Conservation (phyloP, 129 eudicot genomes). For the Artemisia argyi region DNA sequence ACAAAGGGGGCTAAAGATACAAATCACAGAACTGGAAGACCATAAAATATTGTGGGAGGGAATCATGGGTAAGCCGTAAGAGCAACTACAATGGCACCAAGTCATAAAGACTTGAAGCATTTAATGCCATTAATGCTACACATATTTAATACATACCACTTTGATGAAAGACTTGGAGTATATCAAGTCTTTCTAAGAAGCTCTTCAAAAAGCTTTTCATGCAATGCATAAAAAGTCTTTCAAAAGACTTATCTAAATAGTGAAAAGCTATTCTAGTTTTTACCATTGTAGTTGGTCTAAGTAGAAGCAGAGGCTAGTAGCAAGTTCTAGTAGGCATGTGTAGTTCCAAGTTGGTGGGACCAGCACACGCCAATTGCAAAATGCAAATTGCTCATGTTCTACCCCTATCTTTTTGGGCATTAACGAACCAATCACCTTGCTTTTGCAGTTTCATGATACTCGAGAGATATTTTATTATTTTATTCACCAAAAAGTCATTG, state of each 20-base stretch:
- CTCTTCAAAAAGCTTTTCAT: no score
- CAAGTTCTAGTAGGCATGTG: constrained; percentile 4
- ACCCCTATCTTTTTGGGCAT: constrained; percentile 28
- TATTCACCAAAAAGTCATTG: constrained; percentile 24
- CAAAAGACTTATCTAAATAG: no score
- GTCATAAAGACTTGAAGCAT: no score
- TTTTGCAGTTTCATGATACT: background rate
- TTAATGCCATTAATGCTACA: no score
- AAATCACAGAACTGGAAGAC: background rate
- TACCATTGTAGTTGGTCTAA: no score
- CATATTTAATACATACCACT: no score
- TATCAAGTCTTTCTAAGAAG: no score
- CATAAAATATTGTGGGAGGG: constrained; percentile 6
- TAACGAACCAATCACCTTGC: constrained; percentile 17
- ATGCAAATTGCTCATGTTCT: constrained; percentile 27
- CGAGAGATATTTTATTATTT: background rate
- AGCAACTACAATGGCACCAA: no score
- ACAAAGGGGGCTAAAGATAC: background rate
- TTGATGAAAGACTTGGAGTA: no score
- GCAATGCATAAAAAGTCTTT: no score
- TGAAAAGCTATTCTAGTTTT: no score
- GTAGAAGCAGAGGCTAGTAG: background rate
- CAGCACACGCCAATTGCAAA: constrained; percentile 2
- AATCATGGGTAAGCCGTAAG: constrained; percentile 30
- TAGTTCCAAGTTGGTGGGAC: constrained; percentile 33